Evolutionary conservation across 495 filamentous ascomycete genomes (phyloP), one percentile per base, ranked within the genome.

Genomic region (Hypomontagnella submonticulosa): DNA sequence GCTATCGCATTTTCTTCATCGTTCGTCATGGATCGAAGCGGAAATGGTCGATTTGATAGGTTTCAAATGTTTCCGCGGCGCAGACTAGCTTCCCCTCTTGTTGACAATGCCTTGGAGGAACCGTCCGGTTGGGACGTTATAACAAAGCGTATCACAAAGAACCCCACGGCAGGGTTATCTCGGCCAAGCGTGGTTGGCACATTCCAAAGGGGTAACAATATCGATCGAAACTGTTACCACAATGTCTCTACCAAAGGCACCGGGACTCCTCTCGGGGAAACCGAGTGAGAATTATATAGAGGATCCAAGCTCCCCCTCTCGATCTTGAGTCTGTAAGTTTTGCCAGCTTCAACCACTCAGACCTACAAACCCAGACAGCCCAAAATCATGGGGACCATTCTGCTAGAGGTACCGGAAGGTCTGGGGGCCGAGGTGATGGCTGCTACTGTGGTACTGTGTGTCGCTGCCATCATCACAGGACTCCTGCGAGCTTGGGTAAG

Each of bases 401-500:
- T 4, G 0, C 7, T 42, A 32, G 18, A 41, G 10, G 7, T 43
- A 15, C 36, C 47, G 4, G 12, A 44, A 20, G 53, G 53, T 5
- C 33, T 62, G 34, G 64, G 58, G 2, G 9, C 41, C 5, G 46
- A 48, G 13, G 50, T 34, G 6, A 4, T 54, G n/a, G 34, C 43
- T 8, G 19, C 36, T 36, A 8, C 46, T 8, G 16, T 54, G 18
- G 10, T 48, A 4, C 36, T 62, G 6, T 15, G 53, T 4, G 1
- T 54, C 41, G 0, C 23, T 9, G 36, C 57, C 10, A 32, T 23
- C 30, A 32, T 67, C 27, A 16, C 11, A 6, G 58, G 62, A 16
- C 0, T 11, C 10, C 30, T 67, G 8, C 58, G 64, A 37, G 11
- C 46, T 12, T 67, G 58, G 33, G 58, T 41, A 13, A 52, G 64